Conservation (phyloP, 2,329 filamentous ascomycete genomes). For the Penicillium sp. region DNA sequence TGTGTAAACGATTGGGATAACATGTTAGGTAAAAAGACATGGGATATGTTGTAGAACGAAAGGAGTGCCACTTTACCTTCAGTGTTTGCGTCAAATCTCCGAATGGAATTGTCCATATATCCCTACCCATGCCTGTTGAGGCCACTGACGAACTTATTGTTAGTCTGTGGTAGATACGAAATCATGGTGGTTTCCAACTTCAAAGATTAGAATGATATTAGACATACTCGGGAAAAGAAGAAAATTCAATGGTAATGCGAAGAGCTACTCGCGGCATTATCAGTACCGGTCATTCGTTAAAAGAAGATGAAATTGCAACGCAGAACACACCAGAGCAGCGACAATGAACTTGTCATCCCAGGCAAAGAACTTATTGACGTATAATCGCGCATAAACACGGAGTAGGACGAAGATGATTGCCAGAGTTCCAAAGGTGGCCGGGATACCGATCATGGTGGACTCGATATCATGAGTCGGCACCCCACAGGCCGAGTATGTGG, state of each 20-base stretch:
- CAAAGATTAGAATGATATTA: background rate
- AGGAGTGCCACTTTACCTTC: background rate
- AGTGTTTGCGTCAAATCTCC: constrained; percentile 37
- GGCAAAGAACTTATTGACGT: constrained; percentile 13
- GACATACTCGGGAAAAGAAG: constrained; percentile 13
- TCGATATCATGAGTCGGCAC: constrained; percentile 10
- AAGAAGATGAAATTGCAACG: background rate
- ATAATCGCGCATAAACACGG: constrained; percentile 10
- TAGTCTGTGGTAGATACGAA: background rate
- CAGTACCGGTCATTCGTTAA: background rate
- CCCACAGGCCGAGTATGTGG: constrained; percentile 9
- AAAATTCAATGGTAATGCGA: constrained; percentile 13
- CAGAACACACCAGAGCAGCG: constrained; percentile 6
- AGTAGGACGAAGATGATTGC: constrained; percentile 12
- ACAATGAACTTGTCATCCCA: constrained; percentile 14
- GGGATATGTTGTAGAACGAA: too few species aligned
- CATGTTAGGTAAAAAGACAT: background rate
- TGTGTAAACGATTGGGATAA: background rate
- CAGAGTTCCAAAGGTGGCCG: constrained; percentile 11
- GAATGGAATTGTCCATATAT: constrained; percentile 44
- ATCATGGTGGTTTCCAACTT: background rate
- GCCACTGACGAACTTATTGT: constrained; percentile 25
- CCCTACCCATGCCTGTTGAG: constrained; percentile 38
- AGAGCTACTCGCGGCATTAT: constrained; percentile 1
- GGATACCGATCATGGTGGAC: constrained; percentile 8